Base-by-base conservation (phyloP, 192 early-diverging fungal species). In the Podila epicladia region DNA sequence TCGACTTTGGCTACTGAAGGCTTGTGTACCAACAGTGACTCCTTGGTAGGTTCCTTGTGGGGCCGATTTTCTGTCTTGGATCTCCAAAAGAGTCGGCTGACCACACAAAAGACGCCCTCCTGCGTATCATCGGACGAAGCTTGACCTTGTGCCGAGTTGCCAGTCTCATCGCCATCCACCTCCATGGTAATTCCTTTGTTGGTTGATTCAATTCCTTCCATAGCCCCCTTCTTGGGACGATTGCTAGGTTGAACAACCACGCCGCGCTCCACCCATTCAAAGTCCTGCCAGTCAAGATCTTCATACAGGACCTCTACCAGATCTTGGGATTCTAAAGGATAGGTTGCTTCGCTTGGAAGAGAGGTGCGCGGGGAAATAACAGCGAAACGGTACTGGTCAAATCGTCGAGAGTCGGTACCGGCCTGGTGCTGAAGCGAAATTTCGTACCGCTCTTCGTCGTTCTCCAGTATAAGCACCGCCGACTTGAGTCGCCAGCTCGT, bases 401-500 rank as follows among this genome's bases (percentile, higher is more conserved):
- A 79, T 58, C 72, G 59, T 55, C 82, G 33, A 26, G 76, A 58
- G 67, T 74, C 64, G 29, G 65, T 82, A 29, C 62, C 84, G 62
- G 75, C 58, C 19, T 74, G 65, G 45, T 64, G 67, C 57, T 76
- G 82, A 6, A 83, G 59, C 24, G 72, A 77, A 31, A 75, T 68
- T 32, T 74, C 70, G 32, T 82, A 85, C n/a, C 84, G 67, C 64
- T 85, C 84, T 26, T 85, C 79, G 41, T 85, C 84, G 35, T 85
- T 85, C 62, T 85, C 84, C 19, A 85, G 22, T 48, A 82, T 73
- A 63, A 82, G 57, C 0, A 85, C 84, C 38, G 82, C 75, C 28
- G 65, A 75, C 64, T 75, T 74, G 7, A 85, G 35, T 31, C 72
- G 58, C 69, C 76, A 72, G 70, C 65, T 75, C 4, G 82, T 80